Percentiles rank a stretch among this genome's conserved stretches.
phyloP scores from a whole-genome alignment of 1,284 basidiomycete species.

The Thelephora terrestris region DNA sequence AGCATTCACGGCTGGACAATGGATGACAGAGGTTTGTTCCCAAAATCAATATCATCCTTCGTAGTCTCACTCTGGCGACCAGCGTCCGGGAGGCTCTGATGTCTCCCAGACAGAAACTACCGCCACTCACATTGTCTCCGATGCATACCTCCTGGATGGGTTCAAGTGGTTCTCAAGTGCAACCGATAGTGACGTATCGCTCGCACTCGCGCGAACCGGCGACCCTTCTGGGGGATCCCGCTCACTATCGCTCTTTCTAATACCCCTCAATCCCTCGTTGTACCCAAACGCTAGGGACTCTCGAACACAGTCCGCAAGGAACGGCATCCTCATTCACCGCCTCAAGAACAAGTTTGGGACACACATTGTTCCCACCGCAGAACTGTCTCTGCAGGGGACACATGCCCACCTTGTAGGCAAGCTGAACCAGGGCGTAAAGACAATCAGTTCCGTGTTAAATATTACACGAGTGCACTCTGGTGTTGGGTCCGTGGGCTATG shows the following conservation, averaged over 20 bases:
- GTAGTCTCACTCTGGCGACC: not conserved
- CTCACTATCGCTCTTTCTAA: constrained; percentile 61
- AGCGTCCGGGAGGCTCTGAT: constrained; percentile 72
- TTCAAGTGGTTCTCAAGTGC: constrained; percentile 84
- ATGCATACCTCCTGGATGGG: constrained; percentile 46
- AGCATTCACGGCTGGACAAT: constrained; percentile 72
- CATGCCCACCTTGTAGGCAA: constrained; percentile 59
- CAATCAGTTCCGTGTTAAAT: constrained; percentile 64
- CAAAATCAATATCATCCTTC: not conserved
- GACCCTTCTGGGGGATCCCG: constrained; percentile 40
- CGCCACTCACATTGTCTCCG: constrained; percentile 30
- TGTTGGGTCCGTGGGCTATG: constrained; percentile 41
- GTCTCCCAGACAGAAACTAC: constrained; percentile 67
- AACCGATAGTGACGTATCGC: constrained; percentile 62
- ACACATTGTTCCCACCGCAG: constrained; percentile 67
- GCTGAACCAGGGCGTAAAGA: constrained; percentile 55
- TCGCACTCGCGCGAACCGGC: constrained; percentile 66
- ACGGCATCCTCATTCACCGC: constrained; percentile 64
- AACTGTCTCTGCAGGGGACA: constrained; percentile 54
- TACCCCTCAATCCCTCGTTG: constrained; percentile 51
- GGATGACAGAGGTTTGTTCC: constrained; percentile 65
- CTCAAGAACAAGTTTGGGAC: constrained; percentile 79
- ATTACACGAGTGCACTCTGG: constrained; percentile 69
- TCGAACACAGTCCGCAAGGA: constrained; percentile 40
- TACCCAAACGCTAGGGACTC: constrained; percentile 29